A percentile compares a stretch with the other conserved stretches of the same genome.
phyloP scores from a whole-genome alignment of 1,284 basidiomycete genomes.

The Ustilago esculenta region DNA sequence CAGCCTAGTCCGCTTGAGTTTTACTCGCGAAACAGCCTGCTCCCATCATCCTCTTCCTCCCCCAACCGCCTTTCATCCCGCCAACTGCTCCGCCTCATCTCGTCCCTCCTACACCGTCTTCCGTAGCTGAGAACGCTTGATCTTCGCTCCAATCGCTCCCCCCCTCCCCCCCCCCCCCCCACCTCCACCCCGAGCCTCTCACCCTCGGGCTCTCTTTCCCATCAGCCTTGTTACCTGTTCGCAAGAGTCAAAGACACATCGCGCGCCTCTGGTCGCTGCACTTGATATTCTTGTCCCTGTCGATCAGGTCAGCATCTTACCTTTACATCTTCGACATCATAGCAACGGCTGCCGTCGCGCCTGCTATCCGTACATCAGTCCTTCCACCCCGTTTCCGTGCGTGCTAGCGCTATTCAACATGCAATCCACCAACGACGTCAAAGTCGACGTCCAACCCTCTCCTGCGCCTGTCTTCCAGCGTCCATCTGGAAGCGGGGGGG shows the following conservation, averaged over 20 bases:
- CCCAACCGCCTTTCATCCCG: conserved; percentile 23
- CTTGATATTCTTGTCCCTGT: not conserved
- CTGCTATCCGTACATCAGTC: conserved; percentile 3
- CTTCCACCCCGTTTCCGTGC: too few relatives aligned
- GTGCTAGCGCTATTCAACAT: conserved; percentile 5
- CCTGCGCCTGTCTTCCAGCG: conserved; percentile 20
- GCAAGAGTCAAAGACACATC: conserved; percentile 10
- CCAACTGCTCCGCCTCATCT: not conserved
- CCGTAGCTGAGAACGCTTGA: too few relatives aligned
- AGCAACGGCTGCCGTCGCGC: conserved; percentile 17
- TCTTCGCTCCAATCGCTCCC: not conserved
- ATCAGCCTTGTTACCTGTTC: not conserved
- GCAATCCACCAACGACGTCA: conserved; percentile 24
- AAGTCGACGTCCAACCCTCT: conserved; percentile 15
- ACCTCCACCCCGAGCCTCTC: too few relatives aligned
- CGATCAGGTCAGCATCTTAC: too few relatives aligned
- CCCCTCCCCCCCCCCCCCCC: too few relatives aligned
- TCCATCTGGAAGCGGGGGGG: conserved; percentile 51
- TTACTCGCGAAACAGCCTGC: conserved; percentile 63
- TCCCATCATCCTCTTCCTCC: conserved; percentile 26
- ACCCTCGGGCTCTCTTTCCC: not conserved
- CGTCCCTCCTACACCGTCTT: not conserved
- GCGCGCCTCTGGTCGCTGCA: conserved; percentile 56
- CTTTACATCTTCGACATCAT: not conserved
- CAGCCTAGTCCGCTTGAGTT: conserved; percentile 64